phyloP scores from a whole-genome alignment of 129 eudicot genomes.

The Deinandra increscens region DNA sequence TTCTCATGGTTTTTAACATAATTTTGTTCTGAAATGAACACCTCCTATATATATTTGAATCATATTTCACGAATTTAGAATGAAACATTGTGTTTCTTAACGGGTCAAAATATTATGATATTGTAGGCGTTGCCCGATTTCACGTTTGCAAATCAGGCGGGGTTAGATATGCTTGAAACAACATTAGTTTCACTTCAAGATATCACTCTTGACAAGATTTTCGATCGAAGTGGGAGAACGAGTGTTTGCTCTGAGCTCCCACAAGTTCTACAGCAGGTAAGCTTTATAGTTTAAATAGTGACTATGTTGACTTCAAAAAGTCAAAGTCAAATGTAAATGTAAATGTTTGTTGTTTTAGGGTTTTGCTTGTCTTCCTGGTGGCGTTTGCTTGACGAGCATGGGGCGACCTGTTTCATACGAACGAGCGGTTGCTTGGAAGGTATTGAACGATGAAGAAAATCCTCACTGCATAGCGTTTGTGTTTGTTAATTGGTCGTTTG shows the following conservation, averaged over 20 bases:
- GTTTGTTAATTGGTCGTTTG: conserved; percentile 93
- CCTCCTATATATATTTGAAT: neutral
- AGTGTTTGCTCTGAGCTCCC: conserved; percentile 71
- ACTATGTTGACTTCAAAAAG: neutral
- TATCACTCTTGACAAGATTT: conserved; percentile 70
- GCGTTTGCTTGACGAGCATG: conserved; percentile 82
- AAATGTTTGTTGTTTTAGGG: neutral
- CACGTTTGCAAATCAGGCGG: conserved; percentile 87
- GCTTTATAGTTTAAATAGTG: neutral
- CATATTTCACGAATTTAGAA: neutral
- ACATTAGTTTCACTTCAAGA: conserved; percentile 90
- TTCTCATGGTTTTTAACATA: no score
- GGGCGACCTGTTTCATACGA: conserved; percentile 84
- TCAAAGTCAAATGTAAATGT: neutral
- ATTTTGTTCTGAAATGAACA: no score
- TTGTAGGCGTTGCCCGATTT: conserved; percentile 82
- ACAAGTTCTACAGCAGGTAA: conserved; percentile 77
- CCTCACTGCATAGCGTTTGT: conserved; percentile 77
- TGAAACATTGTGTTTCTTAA: neutral
- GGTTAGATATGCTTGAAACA: conserved; percentile 93
- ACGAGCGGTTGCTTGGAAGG: conserved; percentile 86
- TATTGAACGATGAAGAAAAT: conserved; percentile 73
- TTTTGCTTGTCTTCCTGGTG: conserved; percentile 71
- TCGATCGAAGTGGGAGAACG: conserved; percentile 74
- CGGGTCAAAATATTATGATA: neutral